These are phyloP conservation scores for Penicillium paradoxum DNA, from an alignment of 495 filamentous ascomycete genomes.

Conservation along the genomic window DNA sequence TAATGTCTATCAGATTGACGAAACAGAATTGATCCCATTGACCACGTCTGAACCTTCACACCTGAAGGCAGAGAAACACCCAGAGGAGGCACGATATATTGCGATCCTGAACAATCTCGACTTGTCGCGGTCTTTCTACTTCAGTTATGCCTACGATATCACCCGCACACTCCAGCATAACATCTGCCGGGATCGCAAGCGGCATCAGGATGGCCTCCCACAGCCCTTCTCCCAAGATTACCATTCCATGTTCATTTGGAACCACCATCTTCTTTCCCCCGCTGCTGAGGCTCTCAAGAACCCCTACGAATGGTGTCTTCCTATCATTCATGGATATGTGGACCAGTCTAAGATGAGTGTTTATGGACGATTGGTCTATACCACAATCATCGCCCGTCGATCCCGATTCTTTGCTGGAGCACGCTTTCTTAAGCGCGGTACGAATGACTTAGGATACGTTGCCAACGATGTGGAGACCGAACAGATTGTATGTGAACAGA, in stretches of 20 bases:
- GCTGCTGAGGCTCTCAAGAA: conserved; percentile 65
- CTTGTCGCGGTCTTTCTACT: conserved; percentile 87
- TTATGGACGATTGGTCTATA: conserved; percentile 80
- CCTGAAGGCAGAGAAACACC: conserved; percentile 72
- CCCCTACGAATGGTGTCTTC: conserved; percentile 92
- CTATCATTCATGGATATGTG: conserved; percentile 93
- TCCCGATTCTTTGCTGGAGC: conserved; percentile 94
- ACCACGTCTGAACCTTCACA: conserved; percentile 58
- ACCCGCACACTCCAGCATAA: conserved; percentile 91
- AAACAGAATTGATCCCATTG: conserved; percentile 87
- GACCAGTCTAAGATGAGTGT: conserved; percentile 82
- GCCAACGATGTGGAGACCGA: conserved; percentile 99
- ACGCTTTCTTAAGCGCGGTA: conserved; percentile 87
- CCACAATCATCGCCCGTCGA: conserved; percentile 86
- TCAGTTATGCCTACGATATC: conserved; percentile 97
- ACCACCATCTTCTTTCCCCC: conserved; percentile 79
- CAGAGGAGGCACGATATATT: conserved; percentile 86
- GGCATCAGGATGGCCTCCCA: conserved; percentile 56
- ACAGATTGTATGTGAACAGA: conserved; percentile 91
- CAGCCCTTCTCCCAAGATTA: conserved; percentile 58
- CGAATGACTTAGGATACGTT: conserved; percentile 94
- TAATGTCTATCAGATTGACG: conserved; percentile 92
- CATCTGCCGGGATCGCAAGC: conserved; percentile 73
- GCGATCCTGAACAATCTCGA: conserved; percentile 87
- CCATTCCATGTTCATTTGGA: conserved; percentile 98